A percentile compares a stretch with the other conserved stretches of the same genome.
phyloP scores from a whole-genome alignment of 148 eudicot species.

The Chenopodium album region DNA sequence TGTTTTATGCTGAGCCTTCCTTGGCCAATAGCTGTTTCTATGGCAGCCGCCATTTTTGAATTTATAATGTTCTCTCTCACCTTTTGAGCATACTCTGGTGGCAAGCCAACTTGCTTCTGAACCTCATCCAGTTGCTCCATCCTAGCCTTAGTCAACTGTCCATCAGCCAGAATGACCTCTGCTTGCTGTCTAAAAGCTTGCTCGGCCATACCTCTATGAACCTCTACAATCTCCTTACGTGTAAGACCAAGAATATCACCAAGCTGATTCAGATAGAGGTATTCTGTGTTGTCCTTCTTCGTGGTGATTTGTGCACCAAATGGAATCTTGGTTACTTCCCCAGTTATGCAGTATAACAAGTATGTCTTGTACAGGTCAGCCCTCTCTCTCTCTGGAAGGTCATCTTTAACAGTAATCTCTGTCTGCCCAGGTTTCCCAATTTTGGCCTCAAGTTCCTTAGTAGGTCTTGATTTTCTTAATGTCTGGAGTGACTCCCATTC shows the following conservation, averaged over 20 bases:
- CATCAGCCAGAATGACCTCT: conserved; percentile 91
- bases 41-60: conserved; percentile 74
- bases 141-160: conserved; percentile 71
- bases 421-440: conserved; percentile 57
- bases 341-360: conserved; percentile 71
- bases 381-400: conserved; percentile 76
- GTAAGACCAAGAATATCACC: conserved; percentile 79
- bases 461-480: conserved; percentile 54
- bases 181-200: conserved; percentile 79
- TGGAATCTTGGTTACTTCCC: conserved; percentile 57
- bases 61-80: conserved; percentile 73
- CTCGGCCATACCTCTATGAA: conserved; percentile 80
- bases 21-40: conserved; percentile 75
- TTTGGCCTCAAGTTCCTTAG: conserved; percentile 37
- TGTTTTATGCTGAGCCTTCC: conserved; percentile 80
- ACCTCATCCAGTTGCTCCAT: conserved; percentile 69
- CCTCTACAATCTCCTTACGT: conserved; percentile 62
- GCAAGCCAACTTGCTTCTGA: conserved; percentile 82
- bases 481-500: conserved; percentile 86
- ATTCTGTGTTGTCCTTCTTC: conserved; percentile 66
- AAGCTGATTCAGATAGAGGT: conserved; percentile 65
- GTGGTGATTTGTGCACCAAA: conserved; percentile 71
- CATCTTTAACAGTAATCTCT: conserved; percentile 75
- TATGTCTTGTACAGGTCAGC: conserved; percentile 79
- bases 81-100: conserved; percentile 79